Percentiles rank a stretch among this genome's conserved stretches.
Evolutionary conservation across 2,329 filamentous ascomycete species (phyloP).

Genomic region (Camillea tinctor): DNA sequence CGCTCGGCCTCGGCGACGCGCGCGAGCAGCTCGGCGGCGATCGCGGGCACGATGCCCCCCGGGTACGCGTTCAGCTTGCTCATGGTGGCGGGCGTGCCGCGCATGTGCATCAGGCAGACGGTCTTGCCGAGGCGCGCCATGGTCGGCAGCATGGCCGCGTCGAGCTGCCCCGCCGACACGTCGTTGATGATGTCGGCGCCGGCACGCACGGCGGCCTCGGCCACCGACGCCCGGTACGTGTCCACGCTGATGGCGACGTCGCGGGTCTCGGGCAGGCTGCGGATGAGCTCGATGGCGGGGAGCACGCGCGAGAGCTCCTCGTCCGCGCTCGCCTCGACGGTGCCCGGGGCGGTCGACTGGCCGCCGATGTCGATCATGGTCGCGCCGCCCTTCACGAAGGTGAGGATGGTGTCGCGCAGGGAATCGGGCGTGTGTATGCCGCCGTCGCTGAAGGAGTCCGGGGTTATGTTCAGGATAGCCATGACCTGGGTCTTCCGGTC

Average conservation of each 20-base stretch:
- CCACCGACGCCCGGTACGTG: slow-evolving; percentile 86
- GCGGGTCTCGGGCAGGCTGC: slow-evolving; percentile 59
- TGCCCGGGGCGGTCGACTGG: slow-evolving; percentile 83
- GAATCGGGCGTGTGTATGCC: slow-evolving; percentile 58
- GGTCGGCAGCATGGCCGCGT: slow-evolving; percentile 77
- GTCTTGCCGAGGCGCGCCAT: slow-evolving; percentile 76
- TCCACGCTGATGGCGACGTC: slow-evolving; percentile 81
- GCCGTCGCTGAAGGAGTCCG: slow-evolving; percentile 95
- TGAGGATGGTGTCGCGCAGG: slow-evolving; percentile 57
- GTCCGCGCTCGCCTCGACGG: slow-evolving; percentile 63
- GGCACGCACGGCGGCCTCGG: slow-evolving; percentile 68
- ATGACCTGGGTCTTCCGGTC: slow-evolving; percentile 74
- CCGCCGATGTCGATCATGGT: slow-evolving; percentile 90
- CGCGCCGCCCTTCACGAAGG: slow-evolving; percentile 67
- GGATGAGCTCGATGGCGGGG: slow-evolving; percentile 74
- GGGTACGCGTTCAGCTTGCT: slow-evolving; percentile 66
- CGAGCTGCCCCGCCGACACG: slow-evolving; percentile 78
- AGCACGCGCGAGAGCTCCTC: slow-evolving; percentile 79
- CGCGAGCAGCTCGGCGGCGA: slow-evolving; percentile 65
- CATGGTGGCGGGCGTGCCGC: slow-evolving; percentile 84
- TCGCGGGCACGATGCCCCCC: slow-evolving; percentile 61
- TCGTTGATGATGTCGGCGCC: slow-evolving; percentile 96
- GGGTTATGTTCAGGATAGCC: slow-evolving; percentile 92
- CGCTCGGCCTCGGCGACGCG: slow-evolving; percentile 73
- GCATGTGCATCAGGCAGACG: slow-evolving; percentile 89